phyloP scores from a whole-genome alignment of 1,284 basidiomycete genomes.

The Ceratobasidium sp. region DNA sequence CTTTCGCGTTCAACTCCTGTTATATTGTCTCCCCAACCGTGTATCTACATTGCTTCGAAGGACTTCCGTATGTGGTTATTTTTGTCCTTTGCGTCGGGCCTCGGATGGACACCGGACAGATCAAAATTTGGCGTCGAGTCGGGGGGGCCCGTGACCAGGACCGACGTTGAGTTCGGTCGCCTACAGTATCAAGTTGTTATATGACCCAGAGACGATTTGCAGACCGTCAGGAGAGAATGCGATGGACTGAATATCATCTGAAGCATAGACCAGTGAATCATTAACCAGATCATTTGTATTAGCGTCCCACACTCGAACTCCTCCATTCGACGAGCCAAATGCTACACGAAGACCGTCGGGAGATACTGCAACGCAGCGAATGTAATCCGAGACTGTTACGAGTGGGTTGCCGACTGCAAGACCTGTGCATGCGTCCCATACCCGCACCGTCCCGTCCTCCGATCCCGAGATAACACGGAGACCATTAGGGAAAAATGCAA shows the following conservation, averaged over 20 bases:
- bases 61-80: neutral
- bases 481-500: slow-evolving; percentile 30
- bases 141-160: neutral
- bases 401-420: neutral
- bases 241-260: neutral
- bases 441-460: neutral
- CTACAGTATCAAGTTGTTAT: neutral
- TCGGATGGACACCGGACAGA: neutral
- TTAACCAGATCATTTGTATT: neutral
- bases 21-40: neutral
- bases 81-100: slow-evolving; percentile 7
- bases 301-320: slow-evolving; percentile 15
- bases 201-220: neutral
- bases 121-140: slow-evolving; percentile 11
- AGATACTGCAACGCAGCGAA: slow-evolving; percentile 5
- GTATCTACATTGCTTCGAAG: neutral
- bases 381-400: neutral
- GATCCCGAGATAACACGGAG: neutral
- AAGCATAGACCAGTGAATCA: neutral
- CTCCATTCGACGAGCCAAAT: neutral
- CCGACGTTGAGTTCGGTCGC: slow-evolving; percentile 14
- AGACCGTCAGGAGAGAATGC: neutral
- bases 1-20: neutral
- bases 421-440: slow-evolving; percentile 12
- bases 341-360: slow-evolving; percentile 16